Evolutionary conservation across 2,329 filamentous ascomycete genomes (phyloP).

Genomic region (Botrytis porri): DNA sequence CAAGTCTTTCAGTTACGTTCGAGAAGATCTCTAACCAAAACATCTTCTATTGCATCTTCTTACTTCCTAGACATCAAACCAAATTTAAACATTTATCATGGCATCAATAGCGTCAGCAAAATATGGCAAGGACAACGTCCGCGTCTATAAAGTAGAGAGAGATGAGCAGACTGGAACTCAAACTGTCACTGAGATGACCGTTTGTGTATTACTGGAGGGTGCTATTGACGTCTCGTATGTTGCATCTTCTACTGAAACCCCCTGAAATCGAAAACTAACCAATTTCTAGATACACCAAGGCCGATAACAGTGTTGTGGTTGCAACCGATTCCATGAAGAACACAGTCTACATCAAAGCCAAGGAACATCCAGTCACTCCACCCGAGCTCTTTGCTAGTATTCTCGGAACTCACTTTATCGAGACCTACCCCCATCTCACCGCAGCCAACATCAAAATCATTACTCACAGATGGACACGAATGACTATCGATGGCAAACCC

Average conservation of each 20-base stretch:
- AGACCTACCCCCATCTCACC: slow-evolving; percentile 84
- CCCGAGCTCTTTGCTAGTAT: slow-evolving; percentile 88
- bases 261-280: not conserved
- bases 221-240: slow-evolving; percentile 79
- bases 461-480: slow-evolving; percentile 88
- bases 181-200: slow-evolving; percentile 90
- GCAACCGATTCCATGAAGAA: slow-evolving; percentile 99
- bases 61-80: not conserved
- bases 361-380: slow-evolving; percentile 86
- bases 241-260: not conserved
- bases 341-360: slow-evolving; percentile 91
- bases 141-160: slow-evolving; percentile 89
- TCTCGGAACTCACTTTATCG: slow-evolving; percentile 83
- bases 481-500: slow-evolving; percentile 80
- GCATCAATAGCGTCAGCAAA: slow-evolving; percentile 60
- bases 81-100: slow-evolving; percentile 43
- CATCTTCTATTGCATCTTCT: not conserved
- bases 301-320: slow-evolving; percentile 92
- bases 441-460: slow-evolving; percentile 76
- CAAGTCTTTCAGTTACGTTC: not conserved
- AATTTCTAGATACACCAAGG: slow-evolving; percentile 72
- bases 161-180: slow-evolving; percentile 75
- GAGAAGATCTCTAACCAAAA: not conserved
- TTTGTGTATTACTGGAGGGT: slow-evolving; percentile 88
- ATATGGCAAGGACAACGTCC: slow-evolving; percentile 97